Conservation (phyloP, 495 filamentous ascomycete species). For the Tuber umbilicatum region DNA sequence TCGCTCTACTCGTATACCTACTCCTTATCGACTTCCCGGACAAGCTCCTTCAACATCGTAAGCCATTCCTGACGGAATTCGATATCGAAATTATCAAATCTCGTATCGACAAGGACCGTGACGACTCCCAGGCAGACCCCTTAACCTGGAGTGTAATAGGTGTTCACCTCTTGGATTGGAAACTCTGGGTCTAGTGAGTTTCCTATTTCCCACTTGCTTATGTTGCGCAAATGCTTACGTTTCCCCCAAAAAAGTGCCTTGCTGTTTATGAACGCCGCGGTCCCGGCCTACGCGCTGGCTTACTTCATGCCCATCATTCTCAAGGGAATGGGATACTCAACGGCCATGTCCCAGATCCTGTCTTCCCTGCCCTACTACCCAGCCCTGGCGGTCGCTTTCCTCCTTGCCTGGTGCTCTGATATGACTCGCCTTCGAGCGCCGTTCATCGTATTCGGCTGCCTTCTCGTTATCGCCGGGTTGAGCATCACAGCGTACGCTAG, state of each 20-base stretch:
- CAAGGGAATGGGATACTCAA: constrained; percentile 49
- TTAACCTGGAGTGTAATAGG: constrained; percentile 42
- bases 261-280: constrained; percentile 48
- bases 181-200: constrained; percentile 45
- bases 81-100: constrained; percentile 51
- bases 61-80: constrained; percentile 47
- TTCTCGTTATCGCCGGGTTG: constrained; percentile 50
- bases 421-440: constrained; percentile 51
- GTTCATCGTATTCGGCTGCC: constrained; percentile 50
- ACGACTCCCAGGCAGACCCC: constrained; percentile 45
- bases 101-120: constrained; percentile 53
- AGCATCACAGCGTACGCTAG: constrained; percentile 52
- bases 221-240: constrained; percentile 12
- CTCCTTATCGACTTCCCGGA: constrained; percentile 57
- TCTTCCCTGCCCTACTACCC: constrained; percentile 47
- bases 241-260: constrained; percentile 37
- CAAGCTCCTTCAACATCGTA: constrained; percentile 43
- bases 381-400: constrained; percentile 43
- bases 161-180: constrained; percentile 43
- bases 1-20: constrained; percentile 45
- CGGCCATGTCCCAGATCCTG: constrained; percentile 46
- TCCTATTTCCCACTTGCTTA: not conserved
- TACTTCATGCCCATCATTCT: constrained; percentile 53
- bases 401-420: constrained; percentile 51
- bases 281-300: constrained; percentile 48